Evolutionary conservation across 352 stramenopile species (phyloP), one percentile per base, ranked within the genome.

Genomic region (Phytophthora cactorum): DNA sequence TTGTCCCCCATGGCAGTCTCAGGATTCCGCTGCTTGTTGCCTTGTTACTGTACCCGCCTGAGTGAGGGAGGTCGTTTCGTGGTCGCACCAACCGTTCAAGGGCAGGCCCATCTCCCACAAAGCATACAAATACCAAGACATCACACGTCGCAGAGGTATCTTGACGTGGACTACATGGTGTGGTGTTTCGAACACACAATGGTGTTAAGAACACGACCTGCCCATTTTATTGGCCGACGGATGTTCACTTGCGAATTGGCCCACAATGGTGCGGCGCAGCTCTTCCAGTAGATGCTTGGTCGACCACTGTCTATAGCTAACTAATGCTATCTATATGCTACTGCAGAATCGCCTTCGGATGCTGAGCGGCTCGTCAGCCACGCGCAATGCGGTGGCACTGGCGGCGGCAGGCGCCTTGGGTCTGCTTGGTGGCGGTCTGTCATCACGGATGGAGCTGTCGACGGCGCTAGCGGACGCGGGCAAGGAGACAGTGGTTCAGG

Each of bases 1-100:
- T 84, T 75, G 52, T 88, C 84, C 66, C 59, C 73, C 81, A 86
- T 91, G 11, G 39, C 44, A 54, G 27, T 22, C 10, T 15, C 12
- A 25, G 15, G 32, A 44, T 32, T 47, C 41, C 15, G 10, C 15
- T 29, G 22, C 39, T 32, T 51, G 17, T 34, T 39, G 50, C 59
- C 59, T 47, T 61, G 22, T 22, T 22, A 22, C 22, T 22, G 38
- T 43, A 44, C 25, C 14, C 45, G 32, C 10, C 12, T 43, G 11
- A 43, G 8, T 43, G 52, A 53, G 44, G 52, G 57, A 52, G 55
- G 36, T 52, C 51, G 59, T 60, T 61, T 61, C 25, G 39, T 46
- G 15, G 27, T 68, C 12, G 50, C 27, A 56, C 68, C 68, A 75
- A 60, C 57, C 68, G 57, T 72, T 71, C 56, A 50, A 55, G 25